Evolutionary conservation across 257 asterid species (phyloP).

Genomic region (Linaria vulgaris): DNA sequence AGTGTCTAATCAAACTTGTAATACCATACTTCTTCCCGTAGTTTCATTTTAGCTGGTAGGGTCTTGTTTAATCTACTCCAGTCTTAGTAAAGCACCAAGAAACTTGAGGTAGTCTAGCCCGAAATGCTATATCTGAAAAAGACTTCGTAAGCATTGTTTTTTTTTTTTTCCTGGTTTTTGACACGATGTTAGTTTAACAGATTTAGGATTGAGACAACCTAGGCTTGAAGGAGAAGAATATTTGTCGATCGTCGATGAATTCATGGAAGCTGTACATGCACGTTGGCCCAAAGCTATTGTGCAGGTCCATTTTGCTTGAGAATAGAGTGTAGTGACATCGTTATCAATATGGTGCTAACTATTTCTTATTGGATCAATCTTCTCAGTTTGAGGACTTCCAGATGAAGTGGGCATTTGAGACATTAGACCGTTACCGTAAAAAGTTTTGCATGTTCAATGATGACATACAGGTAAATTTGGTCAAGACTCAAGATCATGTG

Average conservation of each 20-base stretch:
- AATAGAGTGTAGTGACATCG: constrained; percentile 19
- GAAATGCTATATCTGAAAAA: constrained; percentile 9
- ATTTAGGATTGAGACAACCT: constrained; percentile 92
- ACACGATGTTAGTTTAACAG: constrained; percentile 53
- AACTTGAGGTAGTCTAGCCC: constrained; percentile 11
- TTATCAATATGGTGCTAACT: constrained; percentile 28
- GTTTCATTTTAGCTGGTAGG: constrained; percentile 18
- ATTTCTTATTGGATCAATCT: constrained; percentile 26
- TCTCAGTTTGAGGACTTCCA: constrained; percentile 98
- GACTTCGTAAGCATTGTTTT: constrained; percentile 22
- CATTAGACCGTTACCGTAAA: constrained; percentile 86
- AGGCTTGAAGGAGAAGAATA: constrained; percentile 98
- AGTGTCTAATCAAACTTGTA: constrained; percentile 12
- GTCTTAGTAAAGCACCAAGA: constrained; percentile 13
- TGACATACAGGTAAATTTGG: constrained; percentile 79
- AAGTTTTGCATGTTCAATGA: constrained; percentile 99
- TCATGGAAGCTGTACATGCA: constrained; percentile 99
- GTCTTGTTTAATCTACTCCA: constrained; percentile 6
- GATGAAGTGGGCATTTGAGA: constrained; percentile 99
- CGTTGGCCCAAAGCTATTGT: constrained; percentile 99
- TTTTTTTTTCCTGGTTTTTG: constrained; percentile 29
- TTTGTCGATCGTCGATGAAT: constrained; percentile 85
- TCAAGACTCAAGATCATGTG: constrained; percentile 9
- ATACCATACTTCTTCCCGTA: constrained; percentile 14
- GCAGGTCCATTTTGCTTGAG: constrained; percentile 60